Evolutionary conservation across 139 green algal genomes (phyloP), one percentile per base, ranked within the genome.

Genomic region (Spirogloea muscicola): DNA sequence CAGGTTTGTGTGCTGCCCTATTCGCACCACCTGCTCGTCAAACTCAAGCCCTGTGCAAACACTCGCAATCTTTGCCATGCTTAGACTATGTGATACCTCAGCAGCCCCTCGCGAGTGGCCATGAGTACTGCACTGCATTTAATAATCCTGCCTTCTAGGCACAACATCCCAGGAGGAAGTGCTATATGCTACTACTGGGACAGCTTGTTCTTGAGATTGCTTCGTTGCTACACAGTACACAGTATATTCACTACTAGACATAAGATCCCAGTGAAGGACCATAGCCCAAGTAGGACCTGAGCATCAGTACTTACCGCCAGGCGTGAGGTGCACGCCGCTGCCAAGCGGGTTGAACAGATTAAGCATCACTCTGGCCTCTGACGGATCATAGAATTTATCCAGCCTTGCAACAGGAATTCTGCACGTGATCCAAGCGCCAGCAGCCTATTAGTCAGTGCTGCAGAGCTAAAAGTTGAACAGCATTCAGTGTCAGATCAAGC

Each of bases 261-360:
- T n/a, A n/a, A n/a, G n/a, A n/a, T n/a, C n/a, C n/a, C n/a, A n/a
- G n/a, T n/a, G n/a, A n/a, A n/a, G n/a, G n/a, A n/a, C n/a, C n/a
- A n/a, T n/a, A n/a, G n/a, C n/a, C n/a, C n/a, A n/a, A n/a, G n/a
- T n/a, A n/a, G n/a, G n/a, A n/a, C n/a, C n/a, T n/a, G n/a, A n/a
- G n/a, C n/a, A n/a, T n/a, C n/a, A n/a, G n/a, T n/a, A 55, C 57
- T 65, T 64, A 76, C 68, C 68, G 42, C 31, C 63, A n/a, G 71
- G 71, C 3, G 64, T 69, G 60, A 79, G 62, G 38, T 79, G 71
- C 3, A 79, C 38, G 3, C 71, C 71, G n/a, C 62, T 78, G 41
- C 63, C 63, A 9, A 77, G 38, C 29, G 71, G 63, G 31, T 79
- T 72, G 63, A 68, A 76, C 43, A 79, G 46, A 31, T 62, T 73